Conservation (phyloP, 1,284 basidiomycete species). For the Tylopilus sp. region DNA sequence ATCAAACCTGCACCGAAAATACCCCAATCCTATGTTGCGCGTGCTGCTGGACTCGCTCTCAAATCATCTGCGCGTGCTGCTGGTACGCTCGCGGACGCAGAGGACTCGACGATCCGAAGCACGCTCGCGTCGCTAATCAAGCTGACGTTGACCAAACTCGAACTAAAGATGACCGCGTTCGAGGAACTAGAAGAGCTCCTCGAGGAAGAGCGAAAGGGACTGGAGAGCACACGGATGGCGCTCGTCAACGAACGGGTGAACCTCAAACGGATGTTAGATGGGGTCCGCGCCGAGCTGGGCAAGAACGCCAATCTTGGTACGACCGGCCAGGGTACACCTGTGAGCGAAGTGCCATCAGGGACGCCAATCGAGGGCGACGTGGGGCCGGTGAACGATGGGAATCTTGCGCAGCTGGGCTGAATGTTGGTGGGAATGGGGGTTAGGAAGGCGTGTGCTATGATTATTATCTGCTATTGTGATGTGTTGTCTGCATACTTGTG, state of each 20-base stretch:
- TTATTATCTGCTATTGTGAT: constrained; percentile 28
- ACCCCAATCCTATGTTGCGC: constrained; percentile 71
- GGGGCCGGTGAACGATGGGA: constrained; percentile 45
- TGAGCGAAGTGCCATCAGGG: constrained; percentile 45
- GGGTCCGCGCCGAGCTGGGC: constrained; percentile 56
- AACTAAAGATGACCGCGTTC: constrained; percentile 89
- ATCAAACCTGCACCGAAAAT: constrained; percentile 49
- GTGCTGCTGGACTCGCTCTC: constrained; percentile 80
- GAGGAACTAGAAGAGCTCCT: constrained; percentile 86
- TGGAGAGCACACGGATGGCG: constrained; percentile 68
- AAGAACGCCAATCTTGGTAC: constrained; percentile 47
- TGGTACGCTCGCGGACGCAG: constrained; percentile 73
- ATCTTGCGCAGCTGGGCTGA: constrained; percentile 42
- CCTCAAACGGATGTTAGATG: constrained; percentile 62
- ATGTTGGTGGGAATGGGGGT: neutral
- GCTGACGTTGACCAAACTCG: constrained; percentile 88
- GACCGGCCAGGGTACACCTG: constrained; percentile 53
- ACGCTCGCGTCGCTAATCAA: constrained; percentile 85
- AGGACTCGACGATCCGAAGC: constrained; percentile 76
- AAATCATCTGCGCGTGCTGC: constrained; percentile 89
- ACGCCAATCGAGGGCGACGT: constrained; percentile 38
- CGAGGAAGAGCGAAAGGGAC: constrained; percentile 74
- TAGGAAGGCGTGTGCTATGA: constrained; percentile 12
- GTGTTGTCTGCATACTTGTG: constrained; percentile 18
- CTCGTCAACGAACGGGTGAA: constrained; percentile 63